Conservation (phyloP, 139 green algal genomes). For the Monoraphidium neglectum region DNA sequence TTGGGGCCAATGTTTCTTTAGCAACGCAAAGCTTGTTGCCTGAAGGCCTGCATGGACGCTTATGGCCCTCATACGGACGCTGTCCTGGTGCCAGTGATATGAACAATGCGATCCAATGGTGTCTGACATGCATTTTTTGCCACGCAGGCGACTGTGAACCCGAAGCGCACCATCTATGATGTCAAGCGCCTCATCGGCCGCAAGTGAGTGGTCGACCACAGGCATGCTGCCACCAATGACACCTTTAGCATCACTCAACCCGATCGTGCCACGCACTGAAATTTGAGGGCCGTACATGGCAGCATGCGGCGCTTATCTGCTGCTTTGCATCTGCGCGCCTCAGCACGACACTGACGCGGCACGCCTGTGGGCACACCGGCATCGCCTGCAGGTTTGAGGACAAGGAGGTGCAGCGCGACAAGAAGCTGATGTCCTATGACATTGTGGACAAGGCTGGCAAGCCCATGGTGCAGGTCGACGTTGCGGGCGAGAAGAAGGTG, state of each 20-base stretch:
- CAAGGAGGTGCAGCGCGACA: conserved; percentile 95
- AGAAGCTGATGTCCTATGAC: conserved; percentile 96
- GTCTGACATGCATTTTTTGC: background rate
- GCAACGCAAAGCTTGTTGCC: too few species aligned
- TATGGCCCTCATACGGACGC: too few species aligned
- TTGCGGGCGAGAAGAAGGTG: conserved; percentile 55
- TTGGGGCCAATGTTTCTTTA: background rate
- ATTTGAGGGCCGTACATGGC: too few species aligned
- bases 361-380: too few species aligned
- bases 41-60: too few species aligned
- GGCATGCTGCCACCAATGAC: too few species aligned
- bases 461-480: conserved; percentile 89
- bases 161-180: conserved; percentile 94
- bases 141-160: conserved; percentile 91
- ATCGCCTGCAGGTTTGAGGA: conserved; percentile 88
- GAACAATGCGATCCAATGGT: background rate
- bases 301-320: conserved; percentile 2
- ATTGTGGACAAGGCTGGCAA: conserved; percentile 94
- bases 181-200: conserved; percentile 98
- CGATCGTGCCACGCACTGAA: too few species aligned
- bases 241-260: too few species aligned
- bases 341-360: background rate
- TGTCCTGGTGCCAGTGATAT: background rate
- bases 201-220: conserved; percentile 72
- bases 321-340: background rate